Conservation (phyloP, 768 basidiomycete genomes). For the Psilocybe azurescens region DNA sequence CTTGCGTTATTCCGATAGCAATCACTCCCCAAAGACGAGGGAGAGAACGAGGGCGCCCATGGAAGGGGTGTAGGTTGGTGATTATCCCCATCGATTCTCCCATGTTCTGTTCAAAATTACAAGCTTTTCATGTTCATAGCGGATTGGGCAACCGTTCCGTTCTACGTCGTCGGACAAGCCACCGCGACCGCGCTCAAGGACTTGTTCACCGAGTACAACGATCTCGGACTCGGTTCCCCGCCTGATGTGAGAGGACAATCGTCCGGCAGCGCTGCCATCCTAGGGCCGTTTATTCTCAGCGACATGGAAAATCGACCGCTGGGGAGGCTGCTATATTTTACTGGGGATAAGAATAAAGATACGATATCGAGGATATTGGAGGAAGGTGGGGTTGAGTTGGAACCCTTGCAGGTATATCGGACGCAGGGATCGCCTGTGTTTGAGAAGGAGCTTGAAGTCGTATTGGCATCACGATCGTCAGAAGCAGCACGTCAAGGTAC, state of each 20-base stretch:
- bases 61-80: constrained; percentile 24
- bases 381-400: constrained; percentile 44
- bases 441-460: constrained; percentile 42
- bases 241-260: constrained; percentile 46
- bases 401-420: constrained; percentile 69
- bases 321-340: constrained; percentile 68
- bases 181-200: constrained; percentile 56
- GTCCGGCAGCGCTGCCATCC: constrained; percentile 70
- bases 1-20: constrained; percentile 30
- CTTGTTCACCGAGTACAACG: constrained; percentile 26
- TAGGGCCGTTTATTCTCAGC: constrained; percentile 66
- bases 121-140: constrained; percentile 26
- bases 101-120: neutral
- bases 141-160: constrained; percentile 64
- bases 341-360: constrained; percentile 87
- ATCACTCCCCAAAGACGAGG: constrained; percentile 6
- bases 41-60: neutral
- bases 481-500: constrained; percentile 14
- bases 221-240: constrained; percentile 12
- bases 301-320: constrained; percentile 27
- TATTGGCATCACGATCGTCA: constrained; percentile 26
- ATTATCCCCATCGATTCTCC: neutral
- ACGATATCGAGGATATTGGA: constrained; percentile 58
- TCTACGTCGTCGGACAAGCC: constrained; percentile 79
- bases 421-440: constrained; percentile 65